Percentiles rank a stretch among this genome's conserved stretches.
These are phyloP conservation scores for Cladosporium cucumerinum DNA, from an alignment of 2,329 filamentous ascomycete species.

Conservation along the genomic window DNA sequence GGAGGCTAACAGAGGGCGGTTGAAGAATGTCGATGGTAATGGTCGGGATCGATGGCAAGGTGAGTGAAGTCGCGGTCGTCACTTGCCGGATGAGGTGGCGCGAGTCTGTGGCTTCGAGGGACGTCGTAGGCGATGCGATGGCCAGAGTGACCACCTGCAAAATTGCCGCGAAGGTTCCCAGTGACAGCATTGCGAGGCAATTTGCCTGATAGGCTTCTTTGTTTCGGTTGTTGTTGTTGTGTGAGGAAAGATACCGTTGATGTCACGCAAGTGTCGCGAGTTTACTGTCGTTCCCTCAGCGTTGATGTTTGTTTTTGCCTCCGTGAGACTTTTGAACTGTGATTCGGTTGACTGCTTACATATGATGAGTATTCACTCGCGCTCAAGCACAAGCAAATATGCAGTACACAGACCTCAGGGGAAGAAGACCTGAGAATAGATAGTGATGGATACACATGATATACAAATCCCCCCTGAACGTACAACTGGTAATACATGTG, in stretches of 20 bases:
- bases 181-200: too few relatives aligned
- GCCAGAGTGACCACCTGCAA: not conserved
- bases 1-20: not conserved
- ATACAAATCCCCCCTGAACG: conserved; percentile 8
- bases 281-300: not conserved
- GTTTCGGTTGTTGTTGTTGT: not conserved
- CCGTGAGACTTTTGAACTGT: not conserved
- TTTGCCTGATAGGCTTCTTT: not conserved
- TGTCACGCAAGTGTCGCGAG: not conserved
- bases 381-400: not conserved
- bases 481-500: conserved; percentile 14
- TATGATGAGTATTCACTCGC: not conserved
- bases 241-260: not conserved
- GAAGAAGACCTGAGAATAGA: not conserved
- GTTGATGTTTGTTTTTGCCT: not conserved
- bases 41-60: not conserved
- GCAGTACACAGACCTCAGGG: not conserved
- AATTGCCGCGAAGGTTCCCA: not conserved
- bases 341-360: not conserved
- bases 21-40: not conserved
- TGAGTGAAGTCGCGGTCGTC: not conserved
- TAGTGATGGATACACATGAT: conserved; percentile 10
- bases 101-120: not conserved
- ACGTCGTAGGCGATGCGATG: not conserved
- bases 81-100: not conserved